Percentiles rank a stretch among this genome's conserved stretches.
Conservation (phyloP, 768 basidiomycete genomes). For the Baorangia bicolor region DNA sequence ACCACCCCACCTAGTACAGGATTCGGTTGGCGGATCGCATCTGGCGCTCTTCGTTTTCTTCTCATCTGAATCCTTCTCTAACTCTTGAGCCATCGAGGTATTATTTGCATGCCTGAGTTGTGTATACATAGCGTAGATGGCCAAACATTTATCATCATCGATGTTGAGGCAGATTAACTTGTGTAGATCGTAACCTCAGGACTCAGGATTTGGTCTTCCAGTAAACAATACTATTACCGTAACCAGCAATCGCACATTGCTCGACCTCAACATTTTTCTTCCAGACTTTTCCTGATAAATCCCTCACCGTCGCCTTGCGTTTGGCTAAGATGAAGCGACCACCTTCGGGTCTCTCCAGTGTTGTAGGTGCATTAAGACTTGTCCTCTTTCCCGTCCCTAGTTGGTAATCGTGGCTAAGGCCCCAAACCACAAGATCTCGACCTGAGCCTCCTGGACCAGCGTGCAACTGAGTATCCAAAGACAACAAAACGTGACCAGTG, state of each 20-base stretch:
- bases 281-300: slow-evolving; percentile 61
- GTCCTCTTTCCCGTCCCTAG: slow-evolving; percentile 72
- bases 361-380: slow-evolving; percentile 53
- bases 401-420: slow-evolving; percentile 70
- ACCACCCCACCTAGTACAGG: too few species aligned
- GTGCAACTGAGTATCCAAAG: slow-evolving; percentile 59
- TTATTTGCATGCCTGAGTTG: too few species aligned
- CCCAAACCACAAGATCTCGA: slow-evolving; percentile 72
- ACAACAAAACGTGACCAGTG: slow-evolving; percentile 72
- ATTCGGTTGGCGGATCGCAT: too few species aligned
- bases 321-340: slow-evolving; percentile 58
- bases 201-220: slow-evolving; percentile 52
- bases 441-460: slow-evolving; percentile 51
- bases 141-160: too few species aligned
- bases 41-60: too few species aligned
- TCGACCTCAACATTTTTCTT: slow-evolving; percentile 59
- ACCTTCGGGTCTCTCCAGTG: slow-evolving; percentile 50
- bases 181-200: not conserved
- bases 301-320: slow-evolving; percentile 52
- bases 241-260: slow-evolving; percentile 63
- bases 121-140: too few species aligned
- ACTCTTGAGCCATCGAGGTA: too few species aligned
- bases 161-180: not conserved
- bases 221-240: slow-evolving; percentile 63
- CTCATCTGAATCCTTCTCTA: too few species aligned